These are phyloP conservation scores for Effrenium voratum DNA, from an alignment of 73 alveolate species.

Conservation along the genomic window DNA sequence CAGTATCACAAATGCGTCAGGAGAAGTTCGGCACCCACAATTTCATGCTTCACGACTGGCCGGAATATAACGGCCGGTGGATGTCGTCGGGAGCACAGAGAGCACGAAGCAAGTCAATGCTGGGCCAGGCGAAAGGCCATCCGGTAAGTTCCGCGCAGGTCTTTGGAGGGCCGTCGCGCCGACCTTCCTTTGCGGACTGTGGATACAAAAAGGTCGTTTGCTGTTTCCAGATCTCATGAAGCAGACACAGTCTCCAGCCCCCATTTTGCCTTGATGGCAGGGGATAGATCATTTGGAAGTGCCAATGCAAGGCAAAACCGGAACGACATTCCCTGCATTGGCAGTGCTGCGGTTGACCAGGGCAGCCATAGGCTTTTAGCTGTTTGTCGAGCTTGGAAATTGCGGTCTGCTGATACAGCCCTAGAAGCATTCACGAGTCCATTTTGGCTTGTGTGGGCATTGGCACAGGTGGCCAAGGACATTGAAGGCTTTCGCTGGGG, in stretches of 20 bases:
- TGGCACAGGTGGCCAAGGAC: conserved; percentile 64
- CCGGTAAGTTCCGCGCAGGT: neutral
- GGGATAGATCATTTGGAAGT: neutral
- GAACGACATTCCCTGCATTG: neutral
- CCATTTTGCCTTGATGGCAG: neutral
- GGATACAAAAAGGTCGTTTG: neutral
- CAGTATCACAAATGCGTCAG: too few species aligned
- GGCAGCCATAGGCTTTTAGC: neutral
- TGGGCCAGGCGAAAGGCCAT: neutral
- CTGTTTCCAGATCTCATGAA: neutral
- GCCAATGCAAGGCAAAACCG: neutral
- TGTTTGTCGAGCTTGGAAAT: neutral
- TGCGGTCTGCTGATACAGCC: neutral
- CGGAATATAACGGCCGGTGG: conserved; percentile 91
- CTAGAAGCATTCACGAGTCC: neutral
- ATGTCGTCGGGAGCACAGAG: conserved; percentile 15
- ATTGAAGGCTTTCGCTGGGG: conserved; percentile 71
- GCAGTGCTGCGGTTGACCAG: neutral
- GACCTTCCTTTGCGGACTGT: conserved; percentile 38
- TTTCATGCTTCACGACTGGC: conserved; percentile 85
- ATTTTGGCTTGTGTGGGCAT: neutral
- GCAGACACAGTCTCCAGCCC: neutral
- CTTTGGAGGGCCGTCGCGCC: conserved; percentile 35
- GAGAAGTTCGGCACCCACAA: conserved; percentile 90
- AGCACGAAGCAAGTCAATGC: neutral